Evolutionary conservation across 805 yeast genomes (phyloP).

Genomic region (Candida glaebosa): DNA sequence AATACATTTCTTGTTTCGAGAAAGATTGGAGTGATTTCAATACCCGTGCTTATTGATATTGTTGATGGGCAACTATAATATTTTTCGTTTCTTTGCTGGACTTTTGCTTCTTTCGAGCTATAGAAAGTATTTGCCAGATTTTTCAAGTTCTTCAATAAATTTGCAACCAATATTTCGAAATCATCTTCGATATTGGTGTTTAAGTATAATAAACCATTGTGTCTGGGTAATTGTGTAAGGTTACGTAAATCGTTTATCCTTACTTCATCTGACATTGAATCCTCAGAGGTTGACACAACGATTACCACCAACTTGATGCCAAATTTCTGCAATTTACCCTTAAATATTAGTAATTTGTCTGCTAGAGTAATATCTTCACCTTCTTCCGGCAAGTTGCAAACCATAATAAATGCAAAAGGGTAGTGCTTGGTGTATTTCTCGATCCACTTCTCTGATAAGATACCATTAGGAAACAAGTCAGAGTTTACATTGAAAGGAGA

Average conservation of each 20-base stretch:
- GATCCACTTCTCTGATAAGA: slow-evolving; percentile 33
- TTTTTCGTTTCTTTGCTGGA: slow-evolving; percentile 32
- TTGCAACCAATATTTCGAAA: slow-evolving; percentile 25
- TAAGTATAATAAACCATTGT: slow-evolving; percentile 28
- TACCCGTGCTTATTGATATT: slow-evolving; percentile 20
- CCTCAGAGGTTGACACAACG: slow-evolving; percentile 8
- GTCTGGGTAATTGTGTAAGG: slow-evolving; percentile 26
- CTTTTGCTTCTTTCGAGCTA: slow-evolving; percentile 24
- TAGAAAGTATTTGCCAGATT: slow-evolving; percentile 31
- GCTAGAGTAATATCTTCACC: slow-evolving; percentile 13
- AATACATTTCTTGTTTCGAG: slow-evolving; percentile 36
- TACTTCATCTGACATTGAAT: slow-evolving; percentile 14
- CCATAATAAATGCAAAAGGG: slow-evolving; percentile 31
- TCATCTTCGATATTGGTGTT: slow-evolving; percentile 16
- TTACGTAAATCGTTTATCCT: slow-evolving; percentile 24
- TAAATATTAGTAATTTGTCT: slow-evolving; percentile 11
- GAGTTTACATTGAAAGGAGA: slow-evolving; percentile 38
- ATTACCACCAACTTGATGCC: slow-evolving; percentile 12
- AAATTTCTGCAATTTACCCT: slow-evolving; percentile 8
- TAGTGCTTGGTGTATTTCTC: slow-evolving; percentile 25
- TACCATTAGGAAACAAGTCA: slow-evolving; percentile 25
- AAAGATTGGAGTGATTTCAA: slow-evolving; percentile 33
- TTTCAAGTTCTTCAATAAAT: slow-evolving; percentile 28
- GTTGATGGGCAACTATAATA: slow-evolving; percentile 34
- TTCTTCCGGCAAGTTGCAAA: slow-evolving; percentile 14